Evolutionary conservation across 495 filamentous ascomycete genomes (phyloP), one percentile per base, ranked within the genome.

Genomic region (Symbiotaphrina buchneri): DNA sequence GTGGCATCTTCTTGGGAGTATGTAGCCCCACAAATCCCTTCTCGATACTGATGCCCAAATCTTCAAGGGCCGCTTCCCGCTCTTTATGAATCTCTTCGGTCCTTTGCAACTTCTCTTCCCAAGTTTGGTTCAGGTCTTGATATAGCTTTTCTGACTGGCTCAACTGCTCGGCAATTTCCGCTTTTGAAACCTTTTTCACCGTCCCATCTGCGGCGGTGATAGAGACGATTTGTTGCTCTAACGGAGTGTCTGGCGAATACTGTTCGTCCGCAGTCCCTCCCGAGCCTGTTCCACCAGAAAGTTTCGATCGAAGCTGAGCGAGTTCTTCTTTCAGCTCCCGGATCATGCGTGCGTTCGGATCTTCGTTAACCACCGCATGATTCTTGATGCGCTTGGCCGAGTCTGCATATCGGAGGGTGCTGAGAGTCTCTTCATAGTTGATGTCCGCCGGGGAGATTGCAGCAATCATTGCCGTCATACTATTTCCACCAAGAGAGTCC

Each of bases 341-440:
- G 36, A 99, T 95, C 87, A 99, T 99, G 35, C 85, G 71, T 37
- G 87, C 87, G 47, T 99, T 99, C 25, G 87, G 82, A 55, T 95
- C 87, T 47, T 99, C 87, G 56, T 99, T 99, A 48, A 99, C 77
- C 18, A 99, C 90, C 22, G 87, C 87, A 48, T 99, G 90, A 54
- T 99, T 95, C 79, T 95, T 95, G 60, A 99, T 99, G 40, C 87
- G 68, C 54, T 99, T 99, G 15, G 87, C 87, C 5, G 81, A 92
- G 48, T 99, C 87, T 27, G 87, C 87, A 54, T 99, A 99, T 35
- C 87, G 71, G 7, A 99, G 59, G 7, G 87, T 99, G 48, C 83
- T 81, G 5, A 99, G 59, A 8, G 87, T 95, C 49, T 99, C 87
- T 41, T 99, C 87, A 44, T 85, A 99, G 52, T 99, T 99, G 59